Base-by-base conservation (phyloP, 1,284 basidiomycete genomes). In the Coniferiporia sulphurascens region DNA sequence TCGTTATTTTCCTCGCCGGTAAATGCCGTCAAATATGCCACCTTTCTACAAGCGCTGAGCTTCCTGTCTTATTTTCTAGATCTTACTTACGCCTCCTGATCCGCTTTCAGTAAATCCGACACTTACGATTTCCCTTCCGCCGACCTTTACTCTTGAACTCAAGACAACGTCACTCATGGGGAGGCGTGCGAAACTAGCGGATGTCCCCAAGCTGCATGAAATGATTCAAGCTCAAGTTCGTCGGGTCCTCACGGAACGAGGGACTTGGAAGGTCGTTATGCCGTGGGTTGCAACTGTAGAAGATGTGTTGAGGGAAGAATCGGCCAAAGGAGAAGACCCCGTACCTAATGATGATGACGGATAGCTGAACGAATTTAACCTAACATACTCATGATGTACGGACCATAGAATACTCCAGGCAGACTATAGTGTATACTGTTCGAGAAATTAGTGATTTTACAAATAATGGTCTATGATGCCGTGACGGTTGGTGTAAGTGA, bases 171-270 rank as follows among this genome's bases (percentile, higher is more conserved):
- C 90, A 22, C 77, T 91, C 1, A 84, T 92, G 80, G 89, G 89
- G 43, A 91, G 88, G 65, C 84, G 89, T 44, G 89, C 90, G 41
- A 90, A 91, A 71, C 78, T 92, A 0, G 88, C 87, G 41, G 88
- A 92, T 66, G 87, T 92, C 3, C 89, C 90, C 27, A 92, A 92
- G 69, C 73, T 92, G 12, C 90, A 92, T 64, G 89, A 92, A 68
- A 74, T 92, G 50, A 91, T 92, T 45, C 83, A 89, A 65, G 79
- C 84, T 66, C 88, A 91, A 74, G 81, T 89, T 10, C 76, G 82
- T 52, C 77, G 76, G 52, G 72, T 79, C 15, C 77, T 92, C 27
- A 75, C 79, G 35, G 75, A 84, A n/a, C 79, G 78, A 59, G 84
- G 82, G 19, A 82, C 80, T 10, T 89, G 87, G 84, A 86, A 82